phyloP scores from a whole-genome alignment of 495 filamentous ascomycete genomes.

The Astrocystis sublimbata region DNA sequence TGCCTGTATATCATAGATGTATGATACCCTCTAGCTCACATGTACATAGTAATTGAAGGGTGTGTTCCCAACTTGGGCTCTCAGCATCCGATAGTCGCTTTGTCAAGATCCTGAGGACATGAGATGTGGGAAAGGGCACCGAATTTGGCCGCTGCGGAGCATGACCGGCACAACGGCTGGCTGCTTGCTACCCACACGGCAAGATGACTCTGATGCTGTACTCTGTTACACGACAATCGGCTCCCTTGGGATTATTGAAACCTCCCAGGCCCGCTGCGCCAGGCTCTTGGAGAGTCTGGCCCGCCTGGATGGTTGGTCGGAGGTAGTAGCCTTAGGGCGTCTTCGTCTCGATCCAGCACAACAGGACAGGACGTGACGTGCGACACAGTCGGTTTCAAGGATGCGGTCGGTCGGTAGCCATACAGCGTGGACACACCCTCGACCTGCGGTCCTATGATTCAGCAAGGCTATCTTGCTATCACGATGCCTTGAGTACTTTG shows the following conservation, averaged over 20 bases:
- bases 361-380: slow-evolving; percentile 8
- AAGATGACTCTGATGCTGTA: slow-evolving; percentile 10
- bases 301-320: slow-evolving; percentile 16
- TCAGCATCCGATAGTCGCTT: neutral
- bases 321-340: slow-evolving; percentile 17
- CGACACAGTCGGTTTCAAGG: slow-evolving; percentile 10
- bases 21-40: neutral
- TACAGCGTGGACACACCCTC: neutral
- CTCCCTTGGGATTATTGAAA: slow-evolving; percentile 15
- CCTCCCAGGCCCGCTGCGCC: slow-evolving; percentile 1
- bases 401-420: neutral
- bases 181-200: slow-evolving; percentile 9
- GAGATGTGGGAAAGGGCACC: neutral
- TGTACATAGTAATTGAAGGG: slow-evolving; percentile 12
- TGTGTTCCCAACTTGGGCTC: neutral
- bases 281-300: neutral
- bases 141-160: neutral
- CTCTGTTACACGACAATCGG: slow-evolving; percentile 19
- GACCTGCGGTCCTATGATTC: neutral
- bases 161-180: slow-evolving; percentile 5
- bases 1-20: no score
- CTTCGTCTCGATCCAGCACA: slow-evolving; percentile 34
- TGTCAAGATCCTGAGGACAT: neutral
- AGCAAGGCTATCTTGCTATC: slow-evolving; percentile 6
- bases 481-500: no score